These are phyloP conservation scores for Cyathus striatus DNA, from an alignment of 768 basidiomycete species.

Conservation along the genomic window DNA sequence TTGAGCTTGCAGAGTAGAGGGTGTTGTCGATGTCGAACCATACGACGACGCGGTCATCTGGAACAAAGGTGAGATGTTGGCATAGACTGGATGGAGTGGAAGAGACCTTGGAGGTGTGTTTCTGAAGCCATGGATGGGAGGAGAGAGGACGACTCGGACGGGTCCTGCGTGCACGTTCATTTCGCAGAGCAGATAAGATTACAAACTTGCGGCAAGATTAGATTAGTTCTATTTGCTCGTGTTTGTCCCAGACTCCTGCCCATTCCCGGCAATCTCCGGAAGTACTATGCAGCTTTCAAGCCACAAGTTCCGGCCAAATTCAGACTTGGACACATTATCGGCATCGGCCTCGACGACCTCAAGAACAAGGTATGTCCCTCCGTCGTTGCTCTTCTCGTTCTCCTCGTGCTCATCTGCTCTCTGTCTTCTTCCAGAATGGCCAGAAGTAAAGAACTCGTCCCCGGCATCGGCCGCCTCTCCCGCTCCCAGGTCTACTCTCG, in stretches of 20 bases:
- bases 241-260: constrained; percentile 20
- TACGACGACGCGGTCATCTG: constrained; percentile 56
- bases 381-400: constrained; percentile 3
- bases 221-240: no score
- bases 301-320: constrained; percentile 27
- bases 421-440: constrained; percentile 56
- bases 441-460: constrained; percentile 80
- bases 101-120: no score
- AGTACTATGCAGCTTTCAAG: constrained; percentile 42
- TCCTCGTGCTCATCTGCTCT: constrained; percentile 7
- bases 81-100: neutral
- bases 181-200: no score
- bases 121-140: no score
- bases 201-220: no score
- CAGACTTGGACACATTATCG: constrained; percentile 32
- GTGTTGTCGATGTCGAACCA: constrained; percentile 91
- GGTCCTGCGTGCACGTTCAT: neutral
- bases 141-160: neutral
- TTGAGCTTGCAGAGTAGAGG: constrained; percentile 71
- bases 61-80: neutral
- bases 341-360: constrained; percentile 48
- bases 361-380: constrained; percentile 39
- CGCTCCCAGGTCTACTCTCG: constrained; percentile 76
- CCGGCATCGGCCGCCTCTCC: constrained; percentile 78
- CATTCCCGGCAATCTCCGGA: constrained; percentile 29